A percentile compares a stretch with the other conserved stretches of the same genome.
Evolutionary conservation across 2,329 filamentous ascomycete genomes (phyloP).

Genomic region (Colletotrichum sp.): DNA sequence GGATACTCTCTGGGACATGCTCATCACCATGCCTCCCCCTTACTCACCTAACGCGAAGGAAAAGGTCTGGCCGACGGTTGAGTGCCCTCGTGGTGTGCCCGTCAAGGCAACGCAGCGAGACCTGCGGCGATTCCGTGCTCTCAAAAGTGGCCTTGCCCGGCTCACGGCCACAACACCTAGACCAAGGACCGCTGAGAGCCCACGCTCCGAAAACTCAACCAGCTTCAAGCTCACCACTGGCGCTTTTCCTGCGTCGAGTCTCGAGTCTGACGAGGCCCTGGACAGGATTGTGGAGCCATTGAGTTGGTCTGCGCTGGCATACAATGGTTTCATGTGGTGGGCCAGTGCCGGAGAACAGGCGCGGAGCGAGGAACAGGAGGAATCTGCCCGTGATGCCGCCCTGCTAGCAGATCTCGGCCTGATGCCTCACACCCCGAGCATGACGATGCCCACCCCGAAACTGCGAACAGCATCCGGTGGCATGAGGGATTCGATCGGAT

Average conservation of each 20-base stretch:
- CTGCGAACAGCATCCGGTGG: conserved; percentile 31
- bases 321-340: conserved; percentile 90
- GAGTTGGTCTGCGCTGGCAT: conserved; percentile 76
- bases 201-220: conserved; percentile 27
- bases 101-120: conserved; percentile 92
- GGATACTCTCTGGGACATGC: conserved; percentile 83
- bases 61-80: conserved; percentile 77
- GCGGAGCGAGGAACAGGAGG: conserved; percentile 63
- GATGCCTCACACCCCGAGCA: conserved; percentile 19
- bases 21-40: conserved; percentile 78
- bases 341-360: conserved; percentile 79
- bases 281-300: conserved; percentile 65
- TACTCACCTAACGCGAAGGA: conserved; percentile 61
- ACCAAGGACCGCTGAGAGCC: conserved; percentile 24
- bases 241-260: conserved; percentile 16
- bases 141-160: conserved; percentile 66
- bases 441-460: conserved; percentile 28
- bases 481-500: conserved; percentile 48
- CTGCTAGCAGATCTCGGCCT: conserved; percentile 56
- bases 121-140: conserved; percentile 75
- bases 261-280: conserved; percentile 51
- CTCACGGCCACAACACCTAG: conserved; percentile 31
- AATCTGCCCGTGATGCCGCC: conserved; percentile 56
- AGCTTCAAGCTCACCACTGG: conserved; percentile 21
- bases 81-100: conserved; percentile 64